Percentiles rank a stretch among this genome's conserved stretches.
These are phyloP conservation scores for Trametes polyzona DNA, from an alignment of 1,284 basidiomycete genomes.

Conservation along the genomic window DNA sequence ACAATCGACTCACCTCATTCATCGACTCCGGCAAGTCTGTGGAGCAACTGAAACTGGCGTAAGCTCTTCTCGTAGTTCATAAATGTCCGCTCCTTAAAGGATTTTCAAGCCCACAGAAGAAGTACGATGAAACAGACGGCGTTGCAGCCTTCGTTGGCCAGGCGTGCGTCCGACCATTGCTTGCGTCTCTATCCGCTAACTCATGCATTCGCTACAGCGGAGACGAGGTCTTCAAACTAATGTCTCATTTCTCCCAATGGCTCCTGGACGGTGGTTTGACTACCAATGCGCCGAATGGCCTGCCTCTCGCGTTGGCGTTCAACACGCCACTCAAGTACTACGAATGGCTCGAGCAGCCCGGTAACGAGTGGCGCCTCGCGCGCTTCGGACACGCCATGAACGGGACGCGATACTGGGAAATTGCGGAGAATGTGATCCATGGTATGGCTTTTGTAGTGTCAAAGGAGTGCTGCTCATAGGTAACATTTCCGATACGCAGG, in stretches of 20 bases:
- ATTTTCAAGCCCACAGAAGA: too few relatives aligned
- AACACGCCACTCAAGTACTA: constrained; percentile 16
- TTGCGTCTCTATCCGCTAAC: background rate
- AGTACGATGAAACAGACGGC: too few relatives aligned
- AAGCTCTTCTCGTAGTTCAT: too few relatives aligned
- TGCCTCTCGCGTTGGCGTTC: background rate
- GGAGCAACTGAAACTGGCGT: background rate
- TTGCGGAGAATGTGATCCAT: constrained; percentile 16
- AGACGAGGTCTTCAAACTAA: constrained; percentile 9
- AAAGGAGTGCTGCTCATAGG: background rate
- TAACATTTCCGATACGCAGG: constrained; percentile 41
- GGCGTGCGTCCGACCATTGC: background rate
- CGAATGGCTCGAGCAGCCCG: constrained; percentile 22
- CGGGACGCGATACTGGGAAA: constrained; percentile 18
- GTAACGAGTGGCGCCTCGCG: constrained; percentile 10
- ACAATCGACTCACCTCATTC: background rate
- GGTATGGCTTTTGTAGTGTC: background rate
- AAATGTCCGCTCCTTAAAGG: too few relatives aligned
- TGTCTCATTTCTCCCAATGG: constrained; percentile 7
- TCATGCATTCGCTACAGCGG: background rate
- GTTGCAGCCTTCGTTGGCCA: background rate
- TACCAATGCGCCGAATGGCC: background rate
- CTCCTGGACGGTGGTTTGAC: constrained; percentile 8
- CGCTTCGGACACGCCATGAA: constrained; percentile 21
- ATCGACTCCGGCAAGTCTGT: background rate